Evolutionary conservation across 2,329 filamentous ascomycete genomes (phyloP).

Genomic region (Parafenestella ontariensis): DNA sequence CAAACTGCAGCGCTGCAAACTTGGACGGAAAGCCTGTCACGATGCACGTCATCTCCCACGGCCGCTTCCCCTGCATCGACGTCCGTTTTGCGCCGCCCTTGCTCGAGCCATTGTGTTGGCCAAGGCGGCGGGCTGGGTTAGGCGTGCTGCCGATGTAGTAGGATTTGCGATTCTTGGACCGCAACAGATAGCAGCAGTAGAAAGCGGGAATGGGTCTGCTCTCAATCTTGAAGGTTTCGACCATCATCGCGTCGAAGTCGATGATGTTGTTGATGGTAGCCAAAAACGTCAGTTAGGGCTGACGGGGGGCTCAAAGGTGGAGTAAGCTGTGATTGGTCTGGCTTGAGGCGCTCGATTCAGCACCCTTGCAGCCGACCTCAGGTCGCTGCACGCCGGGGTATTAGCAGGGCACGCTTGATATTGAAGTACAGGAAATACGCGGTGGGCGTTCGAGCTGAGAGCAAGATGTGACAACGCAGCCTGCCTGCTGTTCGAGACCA

Average conservation of each 20-base stretch:
- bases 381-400: constrained; percentile 15
- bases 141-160: constrained; percentile 94
- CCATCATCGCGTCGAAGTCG: constrained; percentile 15
- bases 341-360: constrained; percentile 14
- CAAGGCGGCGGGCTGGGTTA: constrained; percentile 81
- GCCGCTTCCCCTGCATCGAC: constrained; percentile 69
- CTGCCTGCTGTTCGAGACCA: background rate
- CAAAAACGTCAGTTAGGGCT: constrained; percentile 23
- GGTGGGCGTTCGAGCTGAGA: background rate
- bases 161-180: constrained; percentile 75
- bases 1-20: constrained; percentile 89
- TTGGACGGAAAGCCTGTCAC: constrained; percentile 89
- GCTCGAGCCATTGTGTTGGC: constrained; percentile 87
- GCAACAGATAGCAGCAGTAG: constrained; percentile 91
- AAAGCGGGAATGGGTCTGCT: constrained; percentile 74
- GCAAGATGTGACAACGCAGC: background rate
- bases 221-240: constrained; percentile 23
- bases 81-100: constrained; percentile 85
- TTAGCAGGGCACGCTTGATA: background rate
- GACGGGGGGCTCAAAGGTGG: constrained; percentile 19
- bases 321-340: constrained; percentile 20
- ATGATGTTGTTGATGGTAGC: constrained; percentile 24
- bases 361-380: constrained; percentile 30
- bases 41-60: constrained; percentile 81
- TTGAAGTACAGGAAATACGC: background rate